These are phyloP conservation scores for Aplosporella prunicola DNA, from an alignment of 2,329 filamentous ascomycete species.

Conservation along the genomic window DNA sequence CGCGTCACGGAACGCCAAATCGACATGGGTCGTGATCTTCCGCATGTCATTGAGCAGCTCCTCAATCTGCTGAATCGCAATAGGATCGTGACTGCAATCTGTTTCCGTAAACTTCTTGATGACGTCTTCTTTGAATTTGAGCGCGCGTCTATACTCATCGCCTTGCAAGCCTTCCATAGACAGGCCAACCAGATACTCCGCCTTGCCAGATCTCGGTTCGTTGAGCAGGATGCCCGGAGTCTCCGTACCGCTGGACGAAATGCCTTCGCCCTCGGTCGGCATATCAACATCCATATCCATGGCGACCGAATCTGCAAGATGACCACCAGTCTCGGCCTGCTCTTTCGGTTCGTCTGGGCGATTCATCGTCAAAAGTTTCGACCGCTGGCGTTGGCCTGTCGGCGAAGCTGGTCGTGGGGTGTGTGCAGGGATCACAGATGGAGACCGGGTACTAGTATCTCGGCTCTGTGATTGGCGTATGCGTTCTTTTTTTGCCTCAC, in stretches of 20 bases:
- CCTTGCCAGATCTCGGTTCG: background rate
- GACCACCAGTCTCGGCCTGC: too few species aligned
- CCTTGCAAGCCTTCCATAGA: constrained; percentile 9
- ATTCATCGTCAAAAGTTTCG: too few species aligned
- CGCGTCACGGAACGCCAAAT: constrained; percentile 1
- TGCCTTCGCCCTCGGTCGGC: background rate
- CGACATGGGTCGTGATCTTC: constrained; percentile 5
- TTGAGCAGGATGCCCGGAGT: background rate
- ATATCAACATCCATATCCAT: background rate
- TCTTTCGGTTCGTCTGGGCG: too few species aligned
- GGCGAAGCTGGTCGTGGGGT: background rate
- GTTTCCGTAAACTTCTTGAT: constrained; percentile 2
- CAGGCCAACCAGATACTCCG: constrained; percentile 8
- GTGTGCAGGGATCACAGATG: constrained; percentile 2
- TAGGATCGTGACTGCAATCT: background rate
- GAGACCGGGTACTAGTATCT: constrained; percentile 1
- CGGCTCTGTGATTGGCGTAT: background rate
- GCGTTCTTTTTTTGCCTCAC: background rate
- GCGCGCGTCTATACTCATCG: constrained; percentile 5
- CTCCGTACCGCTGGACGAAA: background rate
- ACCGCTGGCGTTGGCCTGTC: too few species aligned
- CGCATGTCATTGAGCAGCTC: constrained; percentile 1
- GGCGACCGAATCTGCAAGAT: background rate
- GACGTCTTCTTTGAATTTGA: background rate
- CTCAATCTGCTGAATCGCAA: background rate